Percentiles rank a stretch among this genome's conserved stretches.
These are phyloP conservation scores for Citrus australasica DNA, from an alignment of 345 rosid species.

Conservation along the genomic window DNA sequence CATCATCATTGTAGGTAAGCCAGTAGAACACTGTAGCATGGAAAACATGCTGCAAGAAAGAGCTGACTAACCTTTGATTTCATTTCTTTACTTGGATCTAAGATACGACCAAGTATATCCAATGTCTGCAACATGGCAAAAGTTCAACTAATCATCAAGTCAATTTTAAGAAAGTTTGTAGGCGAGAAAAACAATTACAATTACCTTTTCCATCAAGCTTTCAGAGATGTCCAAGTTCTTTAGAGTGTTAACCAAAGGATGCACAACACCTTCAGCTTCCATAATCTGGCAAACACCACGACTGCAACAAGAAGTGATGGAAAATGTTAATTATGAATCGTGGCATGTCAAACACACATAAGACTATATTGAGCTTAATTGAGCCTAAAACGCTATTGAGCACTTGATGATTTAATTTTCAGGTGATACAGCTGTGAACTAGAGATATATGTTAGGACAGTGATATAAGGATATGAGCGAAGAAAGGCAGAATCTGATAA, in stretches of 20 bases:
- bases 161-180: background rate
- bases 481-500: background rate
- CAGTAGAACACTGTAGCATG: background rate
- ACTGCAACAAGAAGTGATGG: conserved; percentile 43
- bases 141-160: conserved; percentile 6
- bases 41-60: conserved; percentile 9
- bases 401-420: background rate
- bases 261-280: conserved; percentile 67
- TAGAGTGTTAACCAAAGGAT: conserved; percentile 48
- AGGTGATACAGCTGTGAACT: background rate
- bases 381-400: background rate
- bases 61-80: conserved; percentile 60
- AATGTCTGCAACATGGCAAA: conserved; percentile 51
- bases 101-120: conserved; percentile 62
- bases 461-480: background rate
- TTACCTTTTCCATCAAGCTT: conserved; percentile 61
- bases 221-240: conserved; percentile 43
- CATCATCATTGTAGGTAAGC: conserved; percentile 20
- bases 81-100: conserved; percentile 75
- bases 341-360: background rate
- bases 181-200: conserved; percentile 6
- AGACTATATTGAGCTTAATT: background rate
- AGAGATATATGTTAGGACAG: background rate
- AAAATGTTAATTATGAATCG: conserved; percentile 2
- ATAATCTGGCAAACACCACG: conserved; percentile 52